Percentiles rank a stretch among this genome's conserved stretches.
These are phyloP conservation scores for Albifimbria verrucaria DNA, from an alignment of 2,329 filamentous ascomycete species.

Conservation along the genomic window DNA sequence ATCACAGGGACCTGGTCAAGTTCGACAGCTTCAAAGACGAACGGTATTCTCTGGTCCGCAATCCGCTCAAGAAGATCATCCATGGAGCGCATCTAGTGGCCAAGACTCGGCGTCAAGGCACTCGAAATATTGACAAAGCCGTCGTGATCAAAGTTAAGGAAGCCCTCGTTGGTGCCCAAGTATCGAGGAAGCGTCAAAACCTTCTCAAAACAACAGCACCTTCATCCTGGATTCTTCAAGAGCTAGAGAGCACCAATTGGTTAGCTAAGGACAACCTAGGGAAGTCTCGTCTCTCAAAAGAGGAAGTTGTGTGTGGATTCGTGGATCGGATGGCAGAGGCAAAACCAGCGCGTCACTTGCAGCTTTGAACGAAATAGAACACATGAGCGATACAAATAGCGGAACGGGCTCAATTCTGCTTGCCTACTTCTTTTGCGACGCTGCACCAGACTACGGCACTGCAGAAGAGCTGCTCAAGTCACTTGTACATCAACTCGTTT, in stretches of 20 bases:
- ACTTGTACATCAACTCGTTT: conserved; percentile 34
- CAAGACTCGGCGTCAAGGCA: conserved; percentile 33
- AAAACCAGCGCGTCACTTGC: conserved; percentile 39
- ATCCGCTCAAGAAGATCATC: conserved; percentile 33
- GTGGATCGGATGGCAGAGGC: conserved; percentile 37
- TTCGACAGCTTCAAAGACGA: conserved; percentile 38
- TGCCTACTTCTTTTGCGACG: conserved; percentile 41
- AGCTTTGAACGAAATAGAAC: conserved; percentile 32
- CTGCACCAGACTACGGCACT: conserved; percentile 30
- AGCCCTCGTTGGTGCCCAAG: conserved; percentile 28
- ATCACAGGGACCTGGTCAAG: conserved; percentile 38
- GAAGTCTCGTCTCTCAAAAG: background rate
- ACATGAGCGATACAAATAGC: conserved; percentile 17
- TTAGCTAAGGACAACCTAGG: conserved; percentile 16
- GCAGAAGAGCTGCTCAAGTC: conserved; percentile 40
- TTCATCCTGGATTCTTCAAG: conserved; percentile 36
- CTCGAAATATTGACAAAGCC: conserved; percentile 30
- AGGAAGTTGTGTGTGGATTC: conserved; percentile 35
- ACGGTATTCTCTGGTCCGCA: conserved; percentile 31
- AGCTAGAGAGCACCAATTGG: conserved; percentile 33
- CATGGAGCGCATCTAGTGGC: conserved; percentile 30
- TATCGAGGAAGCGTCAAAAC: conserved; percentile 28
- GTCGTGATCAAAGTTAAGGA: conserved; percentile 29
- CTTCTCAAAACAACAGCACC: conserved; percentile 25
- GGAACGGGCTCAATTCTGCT: conserved; percentile 26